Evolutionary conservation across 164 flowering plant genomes (phyloP).

Genomic region (Akebia trifoliata): DNA sequence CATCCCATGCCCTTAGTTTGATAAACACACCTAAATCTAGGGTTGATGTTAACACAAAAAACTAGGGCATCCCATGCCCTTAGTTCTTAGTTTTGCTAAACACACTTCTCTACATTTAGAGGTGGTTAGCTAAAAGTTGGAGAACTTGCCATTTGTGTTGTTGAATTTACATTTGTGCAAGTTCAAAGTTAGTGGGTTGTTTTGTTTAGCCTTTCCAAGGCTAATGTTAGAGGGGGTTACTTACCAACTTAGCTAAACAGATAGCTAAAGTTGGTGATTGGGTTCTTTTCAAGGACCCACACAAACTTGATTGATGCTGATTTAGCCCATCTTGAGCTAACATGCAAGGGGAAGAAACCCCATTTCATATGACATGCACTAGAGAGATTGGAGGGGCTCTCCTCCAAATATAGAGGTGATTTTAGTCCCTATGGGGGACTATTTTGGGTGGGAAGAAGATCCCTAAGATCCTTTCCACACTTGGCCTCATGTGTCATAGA

Average conservation of each 20-base stretch:
- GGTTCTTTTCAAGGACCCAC: conserved; percentile 26
- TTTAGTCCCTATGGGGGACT: conserved; percentile 50
- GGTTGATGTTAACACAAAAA: conserved; percentile 8
- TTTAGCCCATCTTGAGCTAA: conserved; percentile 13
- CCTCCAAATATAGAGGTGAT: conserved; percentile 26
- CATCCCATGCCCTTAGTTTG: conserved; percentile 7
- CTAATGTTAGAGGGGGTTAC: conserved; percentile 4
- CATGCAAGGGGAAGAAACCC: conserved; percentile 6
- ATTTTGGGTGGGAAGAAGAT: conserved; percentile 20
- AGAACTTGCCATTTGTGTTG: conserved; percentile 21
- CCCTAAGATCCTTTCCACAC: conserved; percentile 22
- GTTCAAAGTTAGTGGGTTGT: conserved; percentile 17
- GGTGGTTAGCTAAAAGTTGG: conserved; percentile 19
- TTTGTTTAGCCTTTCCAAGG: conserved; percentile 31
- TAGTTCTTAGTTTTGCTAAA: conserved; percentile 11
- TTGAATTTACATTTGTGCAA: conserved; percentile 34
- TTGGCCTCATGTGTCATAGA: conserved; percentile 26
- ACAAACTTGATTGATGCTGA: conserved; percentile 3
- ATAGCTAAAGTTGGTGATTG: conserved; percentile 28
- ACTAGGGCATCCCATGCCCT: conserved; percentile 21
- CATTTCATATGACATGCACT: conserved; percentile 30
- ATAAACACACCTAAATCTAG: conserved; percentile 3
- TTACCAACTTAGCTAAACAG: conserved; percentile 25
- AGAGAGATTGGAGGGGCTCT: conserved; percentile 10
- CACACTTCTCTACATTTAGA: conserved; percentile 24